Evolutionary conservation across 2,329 filamentous ascomycete genomes (phyloP), one percentile per base, ranked within the genome.

Genomic region (Colletotrichum sublineola): DNA sequence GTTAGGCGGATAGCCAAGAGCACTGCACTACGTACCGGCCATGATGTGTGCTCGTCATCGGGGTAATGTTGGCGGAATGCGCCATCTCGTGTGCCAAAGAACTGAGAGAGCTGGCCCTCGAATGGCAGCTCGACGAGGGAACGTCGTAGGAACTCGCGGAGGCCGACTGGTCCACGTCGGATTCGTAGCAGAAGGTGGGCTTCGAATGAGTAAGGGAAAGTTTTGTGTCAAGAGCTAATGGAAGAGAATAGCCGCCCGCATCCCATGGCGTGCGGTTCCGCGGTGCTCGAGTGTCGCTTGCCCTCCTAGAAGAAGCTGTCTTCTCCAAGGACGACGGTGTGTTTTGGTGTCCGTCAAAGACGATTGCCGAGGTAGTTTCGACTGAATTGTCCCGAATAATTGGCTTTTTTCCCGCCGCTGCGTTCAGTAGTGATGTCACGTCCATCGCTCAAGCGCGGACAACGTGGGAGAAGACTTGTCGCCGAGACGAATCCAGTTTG

Each of bases 241-340:
- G 83, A 31, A 88, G 79, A 33, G 84, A 84, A 73, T 86, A 88
- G 53, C 86, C 86, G 44, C 82, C 84, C 24, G 83, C 86, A 71
- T 86, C 84, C 87, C 87, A 89, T 64, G 86, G 86, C 50, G 81
- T 87, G 67, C 86, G 83, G 73, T 77, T 83, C 63, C 74, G 68
- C 52, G 74, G 61, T 64, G 64, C 57, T 63, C 64, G 31, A 12
- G 40, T 38, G 68, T 75, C 67, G 71, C 67, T 74, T 48, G 71
- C 68, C 63, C 71, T 62, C 72, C 68, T 74, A 50, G 68, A 74
- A 60, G 56, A 66, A 52, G 53, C 29, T 36, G 24, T 72, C 71
- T 74, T 74, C 71, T 71, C 67, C 40, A 63, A 64, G 57, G 72
- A 75, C 42, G 72, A 46, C 38, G 72, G 67, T 8, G 58, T 60